Base-by-base conservation (phyloP, 202 grass and related monocot species). In the Zizania palustris region DNA sequence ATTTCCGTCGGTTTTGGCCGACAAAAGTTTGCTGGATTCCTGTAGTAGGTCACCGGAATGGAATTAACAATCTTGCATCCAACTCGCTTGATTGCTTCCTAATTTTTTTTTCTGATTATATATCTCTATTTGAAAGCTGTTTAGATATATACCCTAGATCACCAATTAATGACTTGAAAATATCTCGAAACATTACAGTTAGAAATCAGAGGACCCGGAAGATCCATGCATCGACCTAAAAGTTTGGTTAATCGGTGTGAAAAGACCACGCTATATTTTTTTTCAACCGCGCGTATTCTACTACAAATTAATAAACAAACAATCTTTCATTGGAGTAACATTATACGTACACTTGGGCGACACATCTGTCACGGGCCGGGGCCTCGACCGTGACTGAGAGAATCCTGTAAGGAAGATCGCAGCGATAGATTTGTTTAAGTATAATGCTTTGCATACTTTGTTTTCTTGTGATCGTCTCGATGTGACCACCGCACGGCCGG, bases 381-480 rank as follows among this genome's bases (percentile, higher is more conserved):
- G 3, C 41, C 44, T 5, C 11, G 65, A 49, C 45, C 11, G 46
- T 50, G 67, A 51, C 67, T 16, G 45, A 9, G 3, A 33, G 21
- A 28, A 28, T 4, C 44, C 22, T 19, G 5, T 12, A 49, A 11
- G 3, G 35, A 7, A 19, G 3, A 21, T 55, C 69, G 3, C 49
- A 72, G 33, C 49, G 9, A 55, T 8, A 40, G 69, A 72, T 72
- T 41, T 72, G 5, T 72, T 40, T 7, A 20, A 55, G 3, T 56
- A 40, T 72, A 56, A 55, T 38, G 53, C 69, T 13, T 40, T 8
- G 35, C 35, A 53, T 6, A 37, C 5, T 20, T 54, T 6, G 34
- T 18, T 71, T n/a, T 71, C 48, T 72, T 72, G 45, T 56, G 35
- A 72, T 40, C 49, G 49, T 56, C n/a, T 41, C 16, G 16, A 72